Evolutionary conservation across 2,329 filamentous ascomycete genomes (phyloP).

Genomic region (Trichophyton schoenleinii): DNA sequence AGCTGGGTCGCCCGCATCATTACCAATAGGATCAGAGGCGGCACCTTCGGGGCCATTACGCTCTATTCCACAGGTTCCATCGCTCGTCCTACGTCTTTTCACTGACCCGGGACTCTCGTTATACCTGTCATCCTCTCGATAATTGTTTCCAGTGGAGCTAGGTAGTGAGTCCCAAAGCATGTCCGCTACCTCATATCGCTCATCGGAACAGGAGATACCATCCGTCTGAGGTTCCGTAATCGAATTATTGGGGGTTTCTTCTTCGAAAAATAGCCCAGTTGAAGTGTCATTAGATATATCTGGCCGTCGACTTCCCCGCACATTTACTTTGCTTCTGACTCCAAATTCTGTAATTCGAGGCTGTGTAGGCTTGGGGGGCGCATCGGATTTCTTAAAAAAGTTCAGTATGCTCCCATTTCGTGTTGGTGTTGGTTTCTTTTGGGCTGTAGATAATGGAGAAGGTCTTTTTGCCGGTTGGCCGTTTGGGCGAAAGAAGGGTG

Average conservation of each 20-base stretch:
- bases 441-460: background rate
- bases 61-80: background rate
- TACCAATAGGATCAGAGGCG: background rate
- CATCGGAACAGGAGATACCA: too few relatives aligned
- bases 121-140: constrained; percentile 18
- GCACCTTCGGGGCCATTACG: background rate
- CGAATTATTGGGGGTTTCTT: constrained; percentile 11
- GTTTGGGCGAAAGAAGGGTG: constrained; percentile 5
- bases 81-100: constrained; percentile 19
- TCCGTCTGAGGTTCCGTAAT: background rate
- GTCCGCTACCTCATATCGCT: background rate
- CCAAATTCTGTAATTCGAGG: constrained; percentile 43
- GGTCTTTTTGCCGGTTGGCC: background rate
- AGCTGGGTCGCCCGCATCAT: background rate
- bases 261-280: constrained; percentile 25
- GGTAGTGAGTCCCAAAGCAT: background rate
- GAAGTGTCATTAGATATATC: constrained; percentile 11
- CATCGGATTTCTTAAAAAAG: constrained; percentile 60
- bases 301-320: background rate
- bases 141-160: background rate
- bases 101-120: constrained; percentile 22
- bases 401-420: constrained; percentile 55
- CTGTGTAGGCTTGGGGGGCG: constrained; percentile 34
- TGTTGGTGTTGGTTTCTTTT: constrained; percentile 3
- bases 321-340: constrained; percentile 13